phyloP scores from a whole-genome alignment of 495 filamentous ascomycete genomes.

The Daldinia grandis region DNA sequence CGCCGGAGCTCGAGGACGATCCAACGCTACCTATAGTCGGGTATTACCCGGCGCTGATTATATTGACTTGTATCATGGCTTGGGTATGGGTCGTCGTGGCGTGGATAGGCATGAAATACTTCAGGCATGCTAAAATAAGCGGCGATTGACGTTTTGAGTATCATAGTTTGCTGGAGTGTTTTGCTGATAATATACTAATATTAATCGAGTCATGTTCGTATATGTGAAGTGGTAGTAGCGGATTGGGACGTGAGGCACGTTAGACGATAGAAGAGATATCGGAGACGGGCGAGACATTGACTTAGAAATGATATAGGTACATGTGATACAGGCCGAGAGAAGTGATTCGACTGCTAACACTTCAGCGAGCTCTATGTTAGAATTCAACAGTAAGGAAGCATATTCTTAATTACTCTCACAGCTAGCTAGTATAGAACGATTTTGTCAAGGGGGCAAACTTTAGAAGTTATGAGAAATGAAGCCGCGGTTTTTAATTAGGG shows the following conservation, averaged over 20 bases:
- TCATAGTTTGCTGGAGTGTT: not conserved
- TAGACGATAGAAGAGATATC: not conserved
- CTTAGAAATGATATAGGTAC: not conserved
- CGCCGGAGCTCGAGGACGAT: constrained; percentile 92
- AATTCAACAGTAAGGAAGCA: not conserved
- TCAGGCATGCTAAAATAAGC: constrained; percentile 90
- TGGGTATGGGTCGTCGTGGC: constrained; percentile 98
- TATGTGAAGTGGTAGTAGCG: not conserved
- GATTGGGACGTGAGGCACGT: not conserved
- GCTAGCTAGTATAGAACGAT: not conserved
- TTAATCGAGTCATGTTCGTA: not conserved
- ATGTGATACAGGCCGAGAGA: not conserved
- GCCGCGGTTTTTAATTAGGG: not conserved
- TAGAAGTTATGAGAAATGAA: not conserved
- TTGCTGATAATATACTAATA: constrained; percentile 6
- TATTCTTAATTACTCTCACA: not conserved
- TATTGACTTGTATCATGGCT: constrained; percentile 92
- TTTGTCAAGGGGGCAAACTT: not conserved
- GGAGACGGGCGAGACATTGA: constrained; percentile 1
- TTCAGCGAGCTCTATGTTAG: not conserved
- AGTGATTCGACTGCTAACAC: not conserved
- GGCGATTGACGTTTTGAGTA: constrained; percentile 47
- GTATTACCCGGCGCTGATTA: constrained; percentile 94
- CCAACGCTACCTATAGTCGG: constrained; percentile 92
- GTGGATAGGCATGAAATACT: constrained; percentile 99